phyloP scores from a whole-genome alignment of 2,329 filamentous ascomycete genomes.

The Stagonosporopsis chrysanthemi region DNA sequence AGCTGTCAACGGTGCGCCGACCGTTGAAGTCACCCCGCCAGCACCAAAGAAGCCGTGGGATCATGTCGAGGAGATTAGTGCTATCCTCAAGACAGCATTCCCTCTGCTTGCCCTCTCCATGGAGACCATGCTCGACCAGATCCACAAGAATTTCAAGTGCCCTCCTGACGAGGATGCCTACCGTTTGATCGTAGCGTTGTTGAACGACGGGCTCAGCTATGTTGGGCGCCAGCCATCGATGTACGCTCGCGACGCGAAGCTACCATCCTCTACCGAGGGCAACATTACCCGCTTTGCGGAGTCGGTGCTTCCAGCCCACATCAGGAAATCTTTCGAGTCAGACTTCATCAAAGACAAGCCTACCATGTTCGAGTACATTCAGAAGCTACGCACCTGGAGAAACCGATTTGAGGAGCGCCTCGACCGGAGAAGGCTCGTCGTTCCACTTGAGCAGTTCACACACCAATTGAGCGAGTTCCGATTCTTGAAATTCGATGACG shows the following conservation, averaged over 20 bases:
- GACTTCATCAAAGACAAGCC: slow-evolving; percentile 96
- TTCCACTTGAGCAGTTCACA: slow-evolving; percentile 84
- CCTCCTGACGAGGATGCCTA: slow-evolving; percentile 98
- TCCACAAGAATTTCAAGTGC: slow-evolving; percentile 99
- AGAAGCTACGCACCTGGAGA: slow-evolving; percentile 93
- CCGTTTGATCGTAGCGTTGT: slow-evolving; percentile 91
- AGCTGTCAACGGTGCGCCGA: slow-evolving; percentile 30
- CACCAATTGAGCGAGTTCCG: slow-evolving; percentile 94
- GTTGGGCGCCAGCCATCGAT: slow-evolving; percentile 85
- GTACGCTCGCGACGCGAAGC: slow-evolving; percentile 89
- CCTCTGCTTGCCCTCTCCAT: slow-evolving; percentile 94
- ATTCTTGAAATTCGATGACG: slow-evolving; percentile 97
- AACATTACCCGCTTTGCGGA: slow-evolving; percentile 98
- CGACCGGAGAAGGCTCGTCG: slow-evolving; percentile 77
- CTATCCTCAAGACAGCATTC: slow-evolving; percentile 94
- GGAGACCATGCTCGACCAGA: slow-evolving; percentile 99
- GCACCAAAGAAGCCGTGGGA: slow-evolving; percentile 85
- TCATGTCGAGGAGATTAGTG: slow-evolving; percentile 93
- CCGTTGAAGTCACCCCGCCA: slow-evolving; percentile 33
- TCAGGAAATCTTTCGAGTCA: slow-evolving; percentile 94
- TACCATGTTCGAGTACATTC: slow-evolving; percentile 98
- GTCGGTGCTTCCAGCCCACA: slow-evolving; percentile 92
- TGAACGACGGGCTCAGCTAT: slow-evolving; percentile 94
- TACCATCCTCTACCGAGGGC: slow-evolving; percentile 87
- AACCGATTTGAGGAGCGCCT: slow-evolving; percentile 98